phyloP scores from a whole-genome alignment of 2,329 filamentous ascomycete species.

The Colletotrichum somersetense region DNA sequence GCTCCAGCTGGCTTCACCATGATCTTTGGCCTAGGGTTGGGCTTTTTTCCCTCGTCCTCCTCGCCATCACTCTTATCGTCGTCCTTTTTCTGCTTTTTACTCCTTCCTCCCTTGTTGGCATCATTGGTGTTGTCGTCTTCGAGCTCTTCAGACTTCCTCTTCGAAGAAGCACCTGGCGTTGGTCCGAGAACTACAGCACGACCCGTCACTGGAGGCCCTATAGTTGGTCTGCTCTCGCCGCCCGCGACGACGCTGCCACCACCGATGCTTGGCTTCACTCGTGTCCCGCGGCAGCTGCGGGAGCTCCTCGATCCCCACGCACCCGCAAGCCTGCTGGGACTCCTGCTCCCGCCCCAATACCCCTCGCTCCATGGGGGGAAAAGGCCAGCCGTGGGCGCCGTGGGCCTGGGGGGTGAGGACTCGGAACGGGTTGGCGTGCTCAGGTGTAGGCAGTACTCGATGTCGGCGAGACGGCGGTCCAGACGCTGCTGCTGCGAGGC shows the following conservation, averaged over 20 bases:
- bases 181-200: background rate
- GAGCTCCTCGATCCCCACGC: background rate
- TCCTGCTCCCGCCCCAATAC: constrained; percentile 13
- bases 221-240: background rate
- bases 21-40: background rate
- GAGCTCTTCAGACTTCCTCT: background rate
- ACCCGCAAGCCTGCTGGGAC: constrained; percentile 4
- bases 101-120: background rate
- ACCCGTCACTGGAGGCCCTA: background rate
- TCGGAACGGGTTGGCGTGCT: background rate
- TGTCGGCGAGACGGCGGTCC: constrained; percentile 10
- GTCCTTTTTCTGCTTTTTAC: background rate
- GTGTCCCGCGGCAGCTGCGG: background rate
- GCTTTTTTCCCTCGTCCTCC: too few relatives aligned
- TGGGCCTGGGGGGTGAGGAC: background rate
- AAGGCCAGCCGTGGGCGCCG: background rate
- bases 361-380: constrained; percentile 2
- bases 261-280: background rate
- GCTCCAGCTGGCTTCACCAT: background rate
- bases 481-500: constrained; percentile 20
- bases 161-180: background rate
- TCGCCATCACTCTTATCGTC: background rate
- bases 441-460: background rate
- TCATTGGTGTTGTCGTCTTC: background rate
- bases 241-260: background rate